Base-by-base conservation (phyloP, 768 basidiomycete genomes). In the Lactifluus volemus region DNA sequence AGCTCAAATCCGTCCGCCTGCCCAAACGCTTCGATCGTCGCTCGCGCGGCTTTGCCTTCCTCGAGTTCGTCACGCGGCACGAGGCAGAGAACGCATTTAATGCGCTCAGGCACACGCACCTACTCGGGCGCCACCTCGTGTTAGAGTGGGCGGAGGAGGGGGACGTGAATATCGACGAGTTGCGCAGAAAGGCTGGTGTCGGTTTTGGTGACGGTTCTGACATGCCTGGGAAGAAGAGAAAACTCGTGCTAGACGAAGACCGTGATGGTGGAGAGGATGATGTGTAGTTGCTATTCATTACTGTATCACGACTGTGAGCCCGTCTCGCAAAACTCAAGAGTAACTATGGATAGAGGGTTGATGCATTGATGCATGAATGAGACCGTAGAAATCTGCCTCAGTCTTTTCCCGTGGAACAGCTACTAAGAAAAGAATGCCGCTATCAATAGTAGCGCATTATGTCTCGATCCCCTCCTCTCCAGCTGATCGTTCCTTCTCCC, bases 1-100 rank as follows among this genome's bases (percentile, higher is more conserved):
- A 89, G 57, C 84, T 98, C 74, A 98, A 97, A 73, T 95, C 95
- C 0, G 88, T 95, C 0, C 89, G 97, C 5, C 73, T 99, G 2
- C 97, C 97, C 15, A 89, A 87, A 72, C 93, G 93, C 70, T 90
- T 96, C 75, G 88, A 95, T 68, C 81, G 87, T 15, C 82, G 88
- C 49, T 85, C 89, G 2, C 85, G 97, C 36, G 97, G 97, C 4
- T 99, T 98, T 71, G 97, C 94, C 1, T 99, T 98, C 76, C 78
- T 98, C 67, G 95, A 99, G 65, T 98, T 98, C 70, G 81, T 89
- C 19, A 86, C 92, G 2, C 81, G 89, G 17, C 84, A 85, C 52
- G 96, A 99, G 68, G 96, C 96, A 2, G 88, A 92, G 71, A 86
- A 86, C 47, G 96, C 92, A 0, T 92, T 87, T 72, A 83, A 81